Base-by-base conservation (phyloP, 441 rosid species). In the Omphalea diandra region DNA sequence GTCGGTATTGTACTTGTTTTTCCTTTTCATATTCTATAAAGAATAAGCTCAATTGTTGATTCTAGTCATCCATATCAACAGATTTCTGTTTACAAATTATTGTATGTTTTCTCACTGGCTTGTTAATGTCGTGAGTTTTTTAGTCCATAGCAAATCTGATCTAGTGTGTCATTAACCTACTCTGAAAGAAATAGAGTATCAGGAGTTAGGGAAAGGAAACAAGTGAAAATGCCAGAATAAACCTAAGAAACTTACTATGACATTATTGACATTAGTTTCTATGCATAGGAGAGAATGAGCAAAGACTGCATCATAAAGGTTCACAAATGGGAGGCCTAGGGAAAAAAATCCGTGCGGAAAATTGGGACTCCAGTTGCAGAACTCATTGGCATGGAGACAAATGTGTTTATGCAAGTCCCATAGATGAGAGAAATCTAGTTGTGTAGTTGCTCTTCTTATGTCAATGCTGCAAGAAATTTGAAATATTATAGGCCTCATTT, bases 1-100 rank as follows among this genome's bases (percentile, higher is more conserved):
- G 66, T 91, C 97, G 76, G 88, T 89, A 87, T 49, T 12, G 22
- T 58, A 49, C 72, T 78, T 75, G 43, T n/a, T n/a, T n/a, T n/a
- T n/a, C n/a, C 32, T 62, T 32, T 20, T 35, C 3, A 36, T 69
- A 20, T 17, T 27, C n/a, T 5, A 10, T 63, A 14, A 50, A 40
- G n/a, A 53, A 44, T 58, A 5, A 38, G 27, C 18, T 50, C 46
- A 14, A 11, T 56, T 9, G 10, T 35, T 15, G 6, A 5, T 33
- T 8, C 3, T 7, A 52, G 60, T 40, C 47, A 17, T 53, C 8
- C 36, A 7, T 53, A 49, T 63, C 15, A 43, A 43, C 43, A 9
- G 0, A n/a, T 52, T 0, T 64, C 4, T 5, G 17, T 68, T 14
- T 41, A 62, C 22, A 26, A 24, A n/a, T 0, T 54, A 36, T 22